Evolutionary conservation across 768 basidiomycete genomes (phyloP).

Genomic region (Chiua virens): DNA sequence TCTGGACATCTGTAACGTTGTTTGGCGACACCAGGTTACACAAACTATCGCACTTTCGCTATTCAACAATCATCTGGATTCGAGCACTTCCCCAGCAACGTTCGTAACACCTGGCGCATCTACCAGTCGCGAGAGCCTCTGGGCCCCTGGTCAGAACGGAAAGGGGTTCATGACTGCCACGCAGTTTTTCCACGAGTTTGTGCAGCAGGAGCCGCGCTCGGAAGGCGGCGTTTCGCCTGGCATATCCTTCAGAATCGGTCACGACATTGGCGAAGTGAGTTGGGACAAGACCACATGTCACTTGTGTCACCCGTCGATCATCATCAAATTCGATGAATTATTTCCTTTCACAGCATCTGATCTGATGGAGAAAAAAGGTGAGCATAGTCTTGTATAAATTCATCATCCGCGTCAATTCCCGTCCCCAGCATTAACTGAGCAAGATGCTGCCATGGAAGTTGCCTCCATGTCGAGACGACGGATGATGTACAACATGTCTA

Average conservation of each 20-base stretch:
- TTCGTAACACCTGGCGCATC: conserved; percentile 15
- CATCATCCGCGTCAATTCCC: not conserved
- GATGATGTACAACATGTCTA: conserved; percentile 15
- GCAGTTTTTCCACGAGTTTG: conserved; percentile 10
- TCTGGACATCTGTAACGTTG: conserved; percentile 5
- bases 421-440: conserved; percentile 8
- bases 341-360: conserved; percentile 6
- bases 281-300: conserved; percentile 5
- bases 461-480: conserved; percentile 12
- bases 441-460: conserved; percentile 13
- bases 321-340: conserved; percentile 8
- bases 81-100: conserved; percentile 4
- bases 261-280: conserved; percentile 14
- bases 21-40: conserved; percentile 7
- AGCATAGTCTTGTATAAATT: not conserved
- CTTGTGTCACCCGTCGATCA: not conserved
- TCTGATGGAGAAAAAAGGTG: conserved; percentile 1
- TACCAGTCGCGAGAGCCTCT: conserved; percentile 15
- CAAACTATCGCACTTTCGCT: conserved; percentile 6
- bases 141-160: conserved; percentile 19
- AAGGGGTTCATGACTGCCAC: conserved; percentile 16
- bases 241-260: conserved; percentile 14
- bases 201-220: not conserved
- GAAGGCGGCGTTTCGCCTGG: not conserved
- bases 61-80: conserved; percentile 13